A percentile compares a stretch with the other conserved stretches of the same genome.
Conservation (phyloP, 345 rosid genomes). For the Hirschfeldia incana region DNA sequence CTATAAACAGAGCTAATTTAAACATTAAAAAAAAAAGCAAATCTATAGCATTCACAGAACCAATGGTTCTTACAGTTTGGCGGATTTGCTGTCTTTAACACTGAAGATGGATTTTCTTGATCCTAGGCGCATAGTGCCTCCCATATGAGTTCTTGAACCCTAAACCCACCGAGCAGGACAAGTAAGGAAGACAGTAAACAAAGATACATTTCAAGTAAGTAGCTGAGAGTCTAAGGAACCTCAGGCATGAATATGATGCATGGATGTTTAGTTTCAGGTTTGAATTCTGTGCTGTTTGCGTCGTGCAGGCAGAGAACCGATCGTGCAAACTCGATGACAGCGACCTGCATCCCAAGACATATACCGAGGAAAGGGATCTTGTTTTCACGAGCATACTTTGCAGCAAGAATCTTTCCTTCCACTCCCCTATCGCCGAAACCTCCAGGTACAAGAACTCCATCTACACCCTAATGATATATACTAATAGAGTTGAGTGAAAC, state of each 20-base stretch:
- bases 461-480: conserved; percentile 56
- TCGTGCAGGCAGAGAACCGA: conserved; percentile 68
- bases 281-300: conserved; percentile 91
- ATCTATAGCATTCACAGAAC: not conserved
- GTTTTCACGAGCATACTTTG: conserved; percentile 86
- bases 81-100: conserved; percentile 65
- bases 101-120: conserved; percentile 78
- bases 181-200: not conserved
- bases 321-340: conserved; percentile 86
- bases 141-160: conserved; percentile 97
- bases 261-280: conserved; percentile 64
- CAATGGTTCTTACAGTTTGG: conserved; percentile 64
- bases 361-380: conserved; percentile 83
- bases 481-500: not conserved
- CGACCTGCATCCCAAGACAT: conserved; percentile 94
- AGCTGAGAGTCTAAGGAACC: conserved; percentile 42
- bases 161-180: conserved; percentile 22
- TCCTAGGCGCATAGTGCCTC: conserved; percentile 96
- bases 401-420: conserved; percentile 87
- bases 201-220: not conserved
- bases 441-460: conserved; percentile 94
- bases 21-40: not conserved
- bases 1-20: not conserved
- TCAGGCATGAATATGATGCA: conserved; percentile 96
- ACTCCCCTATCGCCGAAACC: conserved; percentile 98